These are phyloP conservation scores for Candida krabiensis DNA, from an alignment of 805 yeast genomes.

Conservation along the genomic window DNA sequence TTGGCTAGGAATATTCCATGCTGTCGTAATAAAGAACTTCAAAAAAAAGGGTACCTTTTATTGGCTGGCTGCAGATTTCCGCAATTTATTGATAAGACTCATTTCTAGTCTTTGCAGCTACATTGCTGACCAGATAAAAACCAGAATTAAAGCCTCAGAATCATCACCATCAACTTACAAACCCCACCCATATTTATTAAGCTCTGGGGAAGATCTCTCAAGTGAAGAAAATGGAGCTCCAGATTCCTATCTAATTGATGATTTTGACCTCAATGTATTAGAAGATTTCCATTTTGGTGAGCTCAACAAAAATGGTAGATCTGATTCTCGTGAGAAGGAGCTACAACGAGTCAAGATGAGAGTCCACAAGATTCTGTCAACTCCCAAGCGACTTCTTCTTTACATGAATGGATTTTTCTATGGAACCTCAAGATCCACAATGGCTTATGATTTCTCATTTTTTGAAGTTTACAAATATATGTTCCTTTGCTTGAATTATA, in stretches of 20 bases:
- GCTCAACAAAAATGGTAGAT: slow-evolving; percentile 2
- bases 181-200: background rate
- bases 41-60: slow-evolving; percentile 6
- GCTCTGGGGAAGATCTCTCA: too few relatives aligned
- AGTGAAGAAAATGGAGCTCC: slow-evolving; percentile 1
- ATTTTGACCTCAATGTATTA: slow-evolving; percentile 15
- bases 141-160: background rate
- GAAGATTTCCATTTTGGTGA: slow-evolving; percentile 14
- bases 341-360: slow-evolving; percentile 5
- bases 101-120: slow-evolving; percentile 14
- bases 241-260: slow-evolving; percentile 15
- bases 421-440: slow-evolving; percentile 27
- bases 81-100: slow-evolving; percentile 21
- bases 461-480: slow-evolving; percentile 29
- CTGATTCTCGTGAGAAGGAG: background rate
- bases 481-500: slow-evolving; percentile 16
- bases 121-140: slow-evolving; percentile 11
- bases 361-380: slow-evolving; percentile 14
- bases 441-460: slow-evolving; percentile 29
- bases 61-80: slow-evolving; percentile 25
- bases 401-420: slow-evolving; percentile 30
- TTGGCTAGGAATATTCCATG: slow-evolving; percentile 21
- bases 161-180: background rate
- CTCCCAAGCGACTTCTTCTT: slow-evolving; percentile 20
- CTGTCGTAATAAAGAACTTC: slow-evolving; percentile 12